phyloP scores from a whole-genome alignment of 306 rosid genomes.

The Bauhinia variegata region DNA sequence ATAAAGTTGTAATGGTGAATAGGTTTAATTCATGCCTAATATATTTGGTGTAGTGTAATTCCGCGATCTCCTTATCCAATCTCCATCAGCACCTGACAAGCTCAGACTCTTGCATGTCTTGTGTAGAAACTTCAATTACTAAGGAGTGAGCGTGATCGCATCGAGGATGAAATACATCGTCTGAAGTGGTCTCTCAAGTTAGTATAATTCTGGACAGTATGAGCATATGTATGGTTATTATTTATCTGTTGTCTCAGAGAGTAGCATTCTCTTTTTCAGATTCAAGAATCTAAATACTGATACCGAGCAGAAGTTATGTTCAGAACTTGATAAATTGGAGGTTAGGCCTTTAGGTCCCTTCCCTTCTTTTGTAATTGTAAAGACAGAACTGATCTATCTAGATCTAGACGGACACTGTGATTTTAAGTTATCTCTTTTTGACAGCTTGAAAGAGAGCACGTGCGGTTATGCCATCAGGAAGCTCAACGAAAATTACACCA shows the following conservation, averaged over 20 bases:
- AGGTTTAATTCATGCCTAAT: conserved; percentile 9
- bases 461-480: conserved; percentile 72
- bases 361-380: too few relatives aligned
- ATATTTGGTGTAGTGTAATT: conserved; percentile 5
- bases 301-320: conserved; percentile 50
- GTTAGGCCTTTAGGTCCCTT: conserved; percentile 47
- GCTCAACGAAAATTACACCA: conserved; percentile 77
- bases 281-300: conserved; percentile 58
- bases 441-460: conserved; percentile 64
- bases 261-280: conserved; percentile 47
- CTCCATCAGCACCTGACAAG: background rate
- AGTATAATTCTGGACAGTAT: conserved; percentile 37
- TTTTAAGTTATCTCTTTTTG: conserved; percentile 24
- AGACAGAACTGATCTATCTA: conserved; percentile 16
- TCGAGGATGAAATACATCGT: conserved; percentile 86
- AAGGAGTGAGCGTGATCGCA: conserved; percentile 76
- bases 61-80: conserved; percentile 14
- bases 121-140: conserved; percentile 73
- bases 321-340: conserved; percentile 62
- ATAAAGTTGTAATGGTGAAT: background rate
- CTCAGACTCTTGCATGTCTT: conserved; percentile 31
- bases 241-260: conserved; percentile 3
- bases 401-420: conserved; percentile 18
- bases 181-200: conserved; percentile 85
- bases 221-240: conserved; percentile 7